Conservation (phyloP, 139 green algal genomes). For the Chlorella sp. region DNA sequence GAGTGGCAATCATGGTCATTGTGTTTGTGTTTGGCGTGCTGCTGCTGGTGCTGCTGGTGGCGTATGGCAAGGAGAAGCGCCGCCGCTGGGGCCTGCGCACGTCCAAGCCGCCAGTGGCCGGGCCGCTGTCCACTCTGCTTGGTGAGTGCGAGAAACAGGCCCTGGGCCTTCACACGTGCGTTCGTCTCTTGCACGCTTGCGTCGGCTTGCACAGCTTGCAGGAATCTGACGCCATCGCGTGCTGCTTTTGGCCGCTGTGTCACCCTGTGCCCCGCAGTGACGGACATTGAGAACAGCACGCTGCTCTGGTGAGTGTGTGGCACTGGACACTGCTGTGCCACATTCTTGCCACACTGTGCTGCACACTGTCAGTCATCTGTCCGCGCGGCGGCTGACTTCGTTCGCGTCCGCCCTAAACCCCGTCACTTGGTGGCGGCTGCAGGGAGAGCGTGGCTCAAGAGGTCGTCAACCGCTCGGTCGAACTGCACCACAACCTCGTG, state of each 20-base stretch:
- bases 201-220: no score
- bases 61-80: background rate
- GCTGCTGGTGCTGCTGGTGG: background rate
- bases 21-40: background rate
- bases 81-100: background rate
- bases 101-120: background rate
- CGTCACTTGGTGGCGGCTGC: no score
- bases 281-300: background rate
- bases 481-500: background rate
- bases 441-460: background rate
- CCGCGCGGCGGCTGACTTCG: no score
- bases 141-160: background rate
- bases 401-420: no score
- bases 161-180: no score
- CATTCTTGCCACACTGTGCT: background rate
- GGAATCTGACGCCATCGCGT: no score
- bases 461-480: background rate
- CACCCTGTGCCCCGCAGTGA: background rate
- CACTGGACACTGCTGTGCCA: no score
- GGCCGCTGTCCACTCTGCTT: background rate
- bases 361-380: no score
- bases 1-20: background rate
- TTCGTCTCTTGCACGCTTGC: no score
- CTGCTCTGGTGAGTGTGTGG: background rate
- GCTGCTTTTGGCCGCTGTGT: no score